Conservation (phyloP, 2,329 filamentous ascomycete genomes). For the Coleophoma crateriformis region DNA sequence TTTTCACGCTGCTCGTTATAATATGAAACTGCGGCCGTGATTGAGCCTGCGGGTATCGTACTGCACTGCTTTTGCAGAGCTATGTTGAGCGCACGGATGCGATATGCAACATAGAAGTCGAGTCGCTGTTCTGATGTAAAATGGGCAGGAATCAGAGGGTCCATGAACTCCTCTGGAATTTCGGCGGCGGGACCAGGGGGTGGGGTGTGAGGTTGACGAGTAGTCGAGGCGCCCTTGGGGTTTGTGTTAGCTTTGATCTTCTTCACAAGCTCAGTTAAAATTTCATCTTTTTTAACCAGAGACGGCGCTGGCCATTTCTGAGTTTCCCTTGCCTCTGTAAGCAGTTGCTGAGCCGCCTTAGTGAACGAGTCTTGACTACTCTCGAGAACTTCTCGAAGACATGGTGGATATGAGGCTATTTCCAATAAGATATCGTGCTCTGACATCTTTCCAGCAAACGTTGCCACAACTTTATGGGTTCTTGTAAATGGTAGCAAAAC, state of each 20-base stretch:
- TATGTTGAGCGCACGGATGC: constrained; percentile 22
- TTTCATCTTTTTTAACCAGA: too few species aligned
- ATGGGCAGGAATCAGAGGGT: constrained; percentile 10
- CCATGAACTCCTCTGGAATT: constrained; percentile 16
- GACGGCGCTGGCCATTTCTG: too few species aligned
- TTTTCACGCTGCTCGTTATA: constrained; percentile 9
- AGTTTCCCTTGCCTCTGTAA: too few species aligned
- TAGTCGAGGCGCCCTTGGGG: not conserved
- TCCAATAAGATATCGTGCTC: too few species aligned
- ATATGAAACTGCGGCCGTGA: constrained; percentile 4
- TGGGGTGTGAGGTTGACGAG: constrained; percentile 1
- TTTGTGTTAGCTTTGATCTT: not conserved
- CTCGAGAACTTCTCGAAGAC: too few species aligned
- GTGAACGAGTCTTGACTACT: not conserved
- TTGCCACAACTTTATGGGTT: too few species aligned
- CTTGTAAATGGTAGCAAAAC: too few species aligned
- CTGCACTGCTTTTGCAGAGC: constrained; percentile 17
- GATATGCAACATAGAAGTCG: constrained; percentile 20
- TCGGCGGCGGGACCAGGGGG: constrained; percentile 8
- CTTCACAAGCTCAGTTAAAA: too few species aligned
- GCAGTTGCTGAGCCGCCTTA: not conserved
- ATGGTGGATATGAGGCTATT: too few species aligned
- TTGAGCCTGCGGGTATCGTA: constrained; percentile 5
- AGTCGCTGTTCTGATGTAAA: constrained; percentile 13
- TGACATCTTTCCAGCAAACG: too few species aligned